Percentiles rank a stretch among this genome's conserved stretches.
Conservation (phyloP, 2,329 filamentous ascomycete species). For the Meredithiella fracta region DNA sequence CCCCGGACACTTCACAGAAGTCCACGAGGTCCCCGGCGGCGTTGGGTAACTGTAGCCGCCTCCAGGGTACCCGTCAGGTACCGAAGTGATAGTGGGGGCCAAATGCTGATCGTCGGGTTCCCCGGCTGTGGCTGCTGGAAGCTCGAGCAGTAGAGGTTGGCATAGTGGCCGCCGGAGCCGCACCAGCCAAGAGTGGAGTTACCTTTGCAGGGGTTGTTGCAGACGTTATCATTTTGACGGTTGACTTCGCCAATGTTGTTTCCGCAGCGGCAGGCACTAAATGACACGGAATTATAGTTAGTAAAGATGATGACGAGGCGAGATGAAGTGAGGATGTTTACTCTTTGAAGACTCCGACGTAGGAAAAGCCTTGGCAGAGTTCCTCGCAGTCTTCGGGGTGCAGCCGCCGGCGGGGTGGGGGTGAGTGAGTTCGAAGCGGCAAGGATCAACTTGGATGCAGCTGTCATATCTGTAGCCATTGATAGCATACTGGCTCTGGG, state of each 20-base stretch:
- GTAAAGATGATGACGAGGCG: background rate
- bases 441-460: slow-evolving; percentile 10
- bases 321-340: background rate
- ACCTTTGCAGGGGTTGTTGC: slow-evolving; percentile 14
- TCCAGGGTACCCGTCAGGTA: background rate
- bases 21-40: background rate
- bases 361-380: slow-evolving; percentile 13
- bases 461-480: slow-evolving; percentile 13
- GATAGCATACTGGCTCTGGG: slow-evolving; percentile 13
- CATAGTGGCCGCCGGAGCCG: slow-evolving; percentile 10
- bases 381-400: slow-evolving; percentile 15
- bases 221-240: slow-evolving; percentile 13
- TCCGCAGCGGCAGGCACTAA: slow-evolving; percentile 14
- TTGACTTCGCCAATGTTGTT: slow-evolving; percentile 11
- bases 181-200: slow-evolving; percentile 11
- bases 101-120: background rate
- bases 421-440: slow-evolving; percentile 1
- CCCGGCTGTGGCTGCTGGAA: slow-evolving; percentile 1
- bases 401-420: slow-evolving; percentile 12
- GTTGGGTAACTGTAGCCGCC: slow-evolving; percentile 10
- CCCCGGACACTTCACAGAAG: background rate
- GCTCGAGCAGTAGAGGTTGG: slow-evolving; percentile 13
- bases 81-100: background rate
- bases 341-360: slow-evolving; percentile 14
- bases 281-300: background rate